Percentiles rank a stretch among this genome's conserved stretches.
phyloP scores from a whole-genome alignment of 2,329 filamentous ascomycete genomes.

The Didymella glomerata region DNA sequence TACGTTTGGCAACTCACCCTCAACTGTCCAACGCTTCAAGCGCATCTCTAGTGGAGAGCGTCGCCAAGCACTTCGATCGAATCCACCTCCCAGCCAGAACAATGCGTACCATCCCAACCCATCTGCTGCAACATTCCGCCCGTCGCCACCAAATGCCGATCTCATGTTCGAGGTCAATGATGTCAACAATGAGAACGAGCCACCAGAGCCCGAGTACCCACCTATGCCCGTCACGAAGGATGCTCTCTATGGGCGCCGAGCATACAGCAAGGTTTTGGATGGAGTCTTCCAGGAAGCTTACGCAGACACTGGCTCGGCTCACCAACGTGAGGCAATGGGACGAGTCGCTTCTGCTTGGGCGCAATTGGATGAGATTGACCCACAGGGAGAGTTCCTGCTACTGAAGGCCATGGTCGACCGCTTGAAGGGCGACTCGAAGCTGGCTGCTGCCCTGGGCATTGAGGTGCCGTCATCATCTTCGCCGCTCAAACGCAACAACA shows the following conservation, averaged over 20 bases:
- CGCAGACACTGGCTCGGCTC: slow-evolving; percentile 74
- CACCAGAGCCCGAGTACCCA: slow-evolving; percentile 59
- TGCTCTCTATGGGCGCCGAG: slow-evolving; percentile 78
- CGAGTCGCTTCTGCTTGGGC: slow-evolving; percentile 86
- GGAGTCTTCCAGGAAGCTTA: slow-evolving; percentile 84
- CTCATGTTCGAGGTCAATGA: slow-evolving; percentile 68
- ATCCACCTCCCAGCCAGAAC: slow-evolving; percentile 33
- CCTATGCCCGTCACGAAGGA: slow-evolving; percentile 72
- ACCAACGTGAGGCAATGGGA: slow-evolving; percentile 85
- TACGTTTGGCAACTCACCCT: slow-evolving; percentile 92
- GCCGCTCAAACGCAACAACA: slow-evolving; percentile 41
- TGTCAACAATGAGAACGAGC: slow-evolving; percentile 69
- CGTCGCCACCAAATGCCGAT: slow-evolving; percentile 45
- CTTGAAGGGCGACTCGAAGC: slow-evolving; percentile 73
- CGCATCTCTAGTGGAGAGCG: slow-evolving; percentile 75
- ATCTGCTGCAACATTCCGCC: slow-evolving; percentile 49
- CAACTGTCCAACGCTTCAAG: slow-evolving; percentile 90
- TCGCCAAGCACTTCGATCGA: slow-evolving; percentile 43
- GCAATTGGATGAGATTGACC: slow-evolving; percentile 83
- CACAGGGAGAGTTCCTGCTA: slow-evolving; percentile 87
- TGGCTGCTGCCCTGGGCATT: slow-evolving; percentile 59
- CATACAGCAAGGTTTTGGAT: slow-evolving; percentile 83
- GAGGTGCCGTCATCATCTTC: slow-evolving; percentile 40
- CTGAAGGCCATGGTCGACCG: slow-evolving; percentile 79
- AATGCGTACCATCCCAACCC: slow-evolving; percentile 48